Evolutionary conservation across 164 flowering plant species (phyloP), one percentile per base, ranked within the genome.

Genomic region (Macadamia tetraphylla): DNA sequence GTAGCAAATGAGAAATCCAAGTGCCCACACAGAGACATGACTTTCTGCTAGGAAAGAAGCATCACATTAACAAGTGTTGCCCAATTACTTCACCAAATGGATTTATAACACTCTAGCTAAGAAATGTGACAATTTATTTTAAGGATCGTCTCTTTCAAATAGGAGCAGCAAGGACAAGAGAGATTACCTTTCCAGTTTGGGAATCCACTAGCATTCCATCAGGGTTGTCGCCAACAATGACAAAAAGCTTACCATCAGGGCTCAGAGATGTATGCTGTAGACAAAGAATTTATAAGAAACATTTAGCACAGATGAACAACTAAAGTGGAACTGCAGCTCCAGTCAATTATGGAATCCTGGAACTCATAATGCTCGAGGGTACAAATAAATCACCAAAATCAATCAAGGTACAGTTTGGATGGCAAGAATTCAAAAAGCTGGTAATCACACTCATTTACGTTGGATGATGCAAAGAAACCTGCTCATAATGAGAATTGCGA

Each of bases 1-100:
- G 98, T 90, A 40, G 98, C 98, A 79, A 94, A 94, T 10, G 98
- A 94, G 81, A 63, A 94, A 75, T 94, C 98, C 71, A 82, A 63
- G 78, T 94, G 98, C 18, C 97, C 97, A 65, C 62, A 42, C n/a
- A 94, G 73, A 8, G 85, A 6, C 32, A 40, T 63, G 12, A 91
- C 66, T 0, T 80, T 79, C 98, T 94, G 83, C 75, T 80, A 59
- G 29, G 6, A 59, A 51, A 7, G 18, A 63, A 58, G 48, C 2
- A 10, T 35, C 62, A 63, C 35, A 23, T 61, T 61, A 71, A 14
- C 12, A 29, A 61, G 3, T 14, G 11, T 10, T 44, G 29, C 17
- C 9, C 17, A 35, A 56, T 35, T 66, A 18, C 17, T 55, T 18
- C 59, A 29, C 9, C 51, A 6, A n/a, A 3, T 57, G 59, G 59